phyloP scores from a whole-genome alignment of 192 early-diverging fungal species.

The Backusella parvicylindrica region DNA sequence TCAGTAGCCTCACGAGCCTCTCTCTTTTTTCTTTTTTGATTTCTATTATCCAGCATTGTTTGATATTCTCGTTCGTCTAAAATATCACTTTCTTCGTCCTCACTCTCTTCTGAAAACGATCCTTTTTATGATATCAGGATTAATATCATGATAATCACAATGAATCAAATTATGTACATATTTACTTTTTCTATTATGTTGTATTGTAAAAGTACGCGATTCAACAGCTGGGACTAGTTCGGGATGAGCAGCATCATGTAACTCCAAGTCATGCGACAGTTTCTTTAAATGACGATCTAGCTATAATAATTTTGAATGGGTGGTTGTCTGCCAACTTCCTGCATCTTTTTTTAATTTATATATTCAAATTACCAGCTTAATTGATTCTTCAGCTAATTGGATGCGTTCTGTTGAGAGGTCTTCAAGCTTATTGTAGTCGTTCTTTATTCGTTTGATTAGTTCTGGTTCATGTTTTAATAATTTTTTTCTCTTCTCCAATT shows the following conservation, averaged over 20 bases:
- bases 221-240: neutral
- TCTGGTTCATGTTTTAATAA: slow-evolving; percentile 25
- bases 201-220: neutral
- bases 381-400: slow-evolving; percentile 25
- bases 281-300: slow-evolving; percentile 26
- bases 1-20: slow-evolving; percentile 20
- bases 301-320: slow-evolving; percentile 10
- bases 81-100: neutral
- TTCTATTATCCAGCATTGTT: slow-evolving; percentile 17
- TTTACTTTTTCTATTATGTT: slow-evolving; percentile 5
- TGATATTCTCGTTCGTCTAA: slow-evolving; percentile 8
- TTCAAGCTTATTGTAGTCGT: slow-evolving; percentile 27
- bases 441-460: slow-evolving; percentile 19
- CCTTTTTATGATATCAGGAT: neutral
- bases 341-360: neutral
- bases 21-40: slow-evolving; percentile 21
- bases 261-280: slow-evolving; percentile 25
- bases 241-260: slow-evolving; percentile 14
- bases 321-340: neutral
- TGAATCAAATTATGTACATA: neutral
- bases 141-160: neutral
- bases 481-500: slow-evolving; percentile 16
- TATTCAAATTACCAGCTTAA: slow-evolving; percentile 26
- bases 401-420: slow-evolving; percentile 22
- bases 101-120: neutral